Conservation (phyloP, 768 basidiomycete species). For the Strobilomyces confusus region DNA sequence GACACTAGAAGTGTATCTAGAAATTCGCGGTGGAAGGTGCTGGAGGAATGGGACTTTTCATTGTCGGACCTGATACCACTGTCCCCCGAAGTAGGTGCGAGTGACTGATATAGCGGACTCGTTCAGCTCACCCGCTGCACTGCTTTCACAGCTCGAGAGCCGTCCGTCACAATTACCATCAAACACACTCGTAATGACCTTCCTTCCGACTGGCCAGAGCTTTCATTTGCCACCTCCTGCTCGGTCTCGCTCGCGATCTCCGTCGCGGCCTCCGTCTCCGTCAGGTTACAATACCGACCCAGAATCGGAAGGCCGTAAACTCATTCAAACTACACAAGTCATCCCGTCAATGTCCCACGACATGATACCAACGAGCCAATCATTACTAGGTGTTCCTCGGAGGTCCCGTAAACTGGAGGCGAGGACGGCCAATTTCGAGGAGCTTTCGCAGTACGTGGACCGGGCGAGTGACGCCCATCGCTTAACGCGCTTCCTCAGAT, state of each 20-base stretch:
- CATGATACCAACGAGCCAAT: constrained; percentile 14
- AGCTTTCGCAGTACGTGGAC: constrained; percentile 61
- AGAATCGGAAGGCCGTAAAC: constrained; percentile 49
- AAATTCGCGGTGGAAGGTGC: constrained; percentile 53
- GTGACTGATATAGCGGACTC: constrained; percentile 4
- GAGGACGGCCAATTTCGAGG: constrained; percentile 61
- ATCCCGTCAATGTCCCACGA: constrained; percentile 18
- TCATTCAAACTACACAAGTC: constrained; percentile 31
- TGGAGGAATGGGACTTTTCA: constrained; percentile 67
- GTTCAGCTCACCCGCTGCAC: constrained; percentile 9
- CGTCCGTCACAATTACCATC: constrained; percentile 53
- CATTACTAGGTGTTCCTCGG: constrained; percentile 13
- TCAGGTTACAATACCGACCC: constrained; percentile 72
- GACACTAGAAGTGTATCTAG: constrained; percentile 8
- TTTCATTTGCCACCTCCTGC: constrained; percentile 50
- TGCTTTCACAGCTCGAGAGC: constrained; percentile 28
- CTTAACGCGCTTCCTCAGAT: constrained; percentile 32
- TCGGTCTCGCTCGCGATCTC: constrained; percentile 24
- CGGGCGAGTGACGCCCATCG: neutral
- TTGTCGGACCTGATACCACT: constrained; percentile 55
- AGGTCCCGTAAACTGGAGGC: constrained; percentile 25
- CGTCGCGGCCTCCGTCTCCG: constrained; percentile 50
- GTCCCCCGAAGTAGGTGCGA: constrained; percentile 53
- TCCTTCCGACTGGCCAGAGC: constrained; percentile 57
- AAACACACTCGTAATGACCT: constrained; percentile 66